Evolutionary conservation across 805 yeast genomes (phyloP).

Genomic region (Yamadazyma paraphyllophila): DNA sequence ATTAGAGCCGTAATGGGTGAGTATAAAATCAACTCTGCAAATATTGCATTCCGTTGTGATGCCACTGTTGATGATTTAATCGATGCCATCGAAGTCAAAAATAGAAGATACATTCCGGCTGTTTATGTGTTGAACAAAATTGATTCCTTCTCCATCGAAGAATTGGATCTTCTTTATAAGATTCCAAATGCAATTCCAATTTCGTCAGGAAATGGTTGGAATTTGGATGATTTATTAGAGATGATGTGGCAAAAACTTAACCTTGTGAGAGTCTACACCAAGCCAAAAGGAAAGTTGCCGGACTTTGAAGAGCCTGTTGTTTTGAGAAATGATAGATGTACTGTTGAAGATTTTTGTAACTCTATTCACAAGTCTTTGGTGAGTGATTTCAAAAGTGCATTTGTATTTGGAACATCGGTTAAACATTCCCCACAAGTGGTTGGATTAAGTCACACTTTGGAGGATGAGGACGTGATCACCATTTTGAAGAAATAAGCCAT

Average conservation of each 20-base stretch:
- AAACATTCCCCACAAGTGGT: constrained; percentile 98
- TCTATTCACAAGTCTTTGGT: constrained; percentile 93
- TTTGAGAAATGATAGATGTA: constrained; percentile 71
- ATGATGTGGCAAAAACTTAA: constrained; percentile 93
- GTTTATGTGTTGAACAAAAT: constrained; percentile 92
- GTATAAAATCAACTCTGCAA: constrained; percentile 93
- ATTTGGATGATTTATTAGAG: constrained; percentile 89
- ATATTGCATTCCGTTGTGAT: constrained; percentile 93
- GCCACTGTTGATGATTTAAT: constrained; percentile 97
- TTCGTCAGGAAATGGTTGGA: constrained; percentile 95
- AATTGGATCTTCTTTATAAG: constrained; percentile 81
- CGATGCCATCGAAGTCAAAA: constrained; percentile 86
- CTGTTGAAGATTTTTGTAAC: constrained; percentile 95
- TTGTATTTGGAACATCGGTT: constrained; percentile 90
- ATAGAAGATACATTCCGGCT: constrained; percentile 94
- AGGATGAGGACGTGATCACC: constrained; percentile 97
- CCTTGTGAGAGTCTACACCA: constrained; percentile 93
- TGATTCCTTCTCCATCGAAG: constrained; percentile 92
- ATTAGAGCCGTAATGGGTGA: constrained; percentile 95
- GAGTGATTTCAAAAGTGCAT: constrained; percentile 88
- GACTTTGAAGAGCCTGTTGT: constrained; percentile 96
- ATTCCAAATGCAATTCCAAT: constrained; percentile 98
- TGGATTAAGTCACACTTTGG: constrained; percentile 77
- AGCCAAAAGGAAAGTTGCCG: constrained; percentile 92
- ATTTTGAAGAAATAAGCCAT: constrained; percentile 64